Percentiles rank a stretch among this genome's conserved stretches.
Evolutionary conservation across 1,139 yeast genomes (phyloP).

Genomic region (Pichia sp.): DNA sequence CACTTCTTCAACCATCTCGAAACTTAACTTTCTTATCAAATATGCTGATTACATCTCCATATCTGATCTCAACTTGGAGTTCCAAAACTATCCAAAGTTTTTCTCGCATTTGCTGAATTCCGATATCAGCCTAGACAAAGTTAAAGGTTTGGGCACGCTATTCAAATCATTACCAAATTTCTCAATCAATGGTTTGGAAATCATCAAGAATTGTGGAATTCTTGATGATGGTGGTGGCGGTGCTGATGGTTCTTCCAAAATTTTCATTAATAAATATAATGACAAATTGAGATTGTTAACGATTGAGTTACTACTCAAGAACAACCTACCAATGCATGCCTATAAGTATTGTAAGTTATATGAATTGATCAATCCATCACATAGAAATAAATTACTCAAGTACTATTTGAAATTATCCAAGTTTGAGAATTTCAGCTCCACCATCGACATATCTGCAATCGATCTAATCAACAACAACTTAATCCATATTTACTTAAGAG

Average conservation of each 20-base stretch:
- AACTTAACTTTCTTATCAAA: constrained; percentile 5
- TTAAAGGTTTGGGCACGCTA: constrained; percentile 12
- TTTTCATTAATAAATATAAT: constrained; percentile 7
- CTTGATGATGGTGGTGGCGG: not conserved
- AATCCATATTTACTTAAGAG: constrained; percentile 9
- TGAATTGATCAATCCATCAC: not conserved
- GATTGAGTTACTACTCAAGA: constrained; percentile 8
- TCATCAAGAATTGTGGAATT: constrained; percentile 15
- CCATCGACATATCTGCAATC: not conserved
- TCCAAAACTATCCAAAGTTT: not conserved
- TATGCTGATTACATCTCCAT: not conserved
- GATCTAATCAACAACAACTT: constrained; percentile 4
- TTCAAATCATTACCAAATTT: constrained; percentile 5
- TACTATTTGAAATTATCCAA: constrained; percentile 9
- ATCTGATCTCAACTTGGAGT: constrained; percentile 9
- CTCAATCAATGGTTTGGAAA: constrained; percentile 6
- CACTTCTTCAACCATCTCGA: not conserved
- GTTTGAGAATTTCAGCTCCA: not conserved
- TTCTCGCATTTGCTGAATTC: constrained; percentile 1
- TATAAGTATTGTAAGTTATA: constrained; percentile 1
- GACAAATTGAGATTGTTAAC: constrained; percentile 11
- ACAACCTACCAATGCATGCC: constrained; percentile 7
- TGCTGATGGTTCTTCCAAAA: not conserved
- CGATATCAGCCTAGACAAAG: constrained; percentile 1
- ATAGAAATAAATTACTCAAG: not conserved